These are phyloP conservation scores for Ogataea zsoltii DNA, from an alignment of 805 yeast genomes.

Conservation along the genomic window DNA sequence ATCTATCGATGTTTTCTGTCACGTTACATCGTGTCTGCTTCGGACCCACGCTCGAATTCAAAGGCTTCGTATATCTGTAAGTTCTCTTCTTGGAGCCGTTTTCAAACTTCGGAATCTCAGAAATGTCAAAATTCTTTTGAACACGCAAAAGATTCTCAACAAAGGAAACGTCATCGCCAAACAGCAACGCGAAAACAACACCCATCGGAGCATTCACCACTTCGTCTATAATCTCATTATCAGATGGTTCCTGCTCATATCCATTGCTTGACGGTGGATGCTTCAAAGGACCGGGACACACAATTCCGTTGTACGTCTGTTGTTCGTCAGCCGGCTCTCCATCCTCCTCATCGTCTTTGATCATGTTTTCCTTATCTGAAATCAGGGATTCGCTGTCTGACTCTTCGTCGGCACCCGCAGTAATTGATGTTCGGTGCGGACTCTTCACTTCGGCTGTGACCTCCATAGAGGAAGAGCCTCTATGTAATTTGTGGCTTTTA, in stretches of 20 bases:
- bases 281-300: conserved; percentile 39
- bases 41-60: conserved; percentile 71
- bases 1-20: conserved; percentile 55
- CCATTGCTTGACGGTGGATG: conserved; percentile 39
- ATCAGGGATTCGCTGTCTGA: conserved; percentile 30
- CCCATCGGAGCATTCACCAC: conserved; percentile 65
- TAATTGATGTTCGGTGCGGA: too few relatives aligned
- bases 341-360: conserved; percentile 30
- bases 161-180: conserved; percentile 57
- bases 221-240: conserved; percentile 56
- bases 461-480: conserved; percentile 12
- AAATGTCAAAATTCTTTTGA: conserved; percentile 66
- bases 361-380: conserved; percentile 35
- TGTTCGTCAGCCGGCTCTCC: conserved; percentile 24
- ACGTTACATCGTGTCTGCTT: conserved; percentile 70
- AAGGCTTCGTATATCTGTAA: conserved; percentile 63
- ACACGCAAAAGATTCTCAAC: conserved; percentile 46
- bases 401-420: conserved; percentile 15
- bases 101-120: conserved; percentile 45
- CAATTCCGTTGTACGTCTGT: conserved; percentile 39
- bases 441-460: neutral
- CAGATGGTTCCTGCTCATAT: conserved; percentile 48
- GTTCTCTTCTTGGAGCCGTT: conserved; percentile 40
- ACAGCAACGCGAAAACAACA: conserved; percentile 54
- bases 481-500: conserved; percentile 16